These are phyloP conservation scores for Tanozyma kutaoensis DNA, from an alignment of 805 yeast genomes.

Conservation along the genomic window DNA sequence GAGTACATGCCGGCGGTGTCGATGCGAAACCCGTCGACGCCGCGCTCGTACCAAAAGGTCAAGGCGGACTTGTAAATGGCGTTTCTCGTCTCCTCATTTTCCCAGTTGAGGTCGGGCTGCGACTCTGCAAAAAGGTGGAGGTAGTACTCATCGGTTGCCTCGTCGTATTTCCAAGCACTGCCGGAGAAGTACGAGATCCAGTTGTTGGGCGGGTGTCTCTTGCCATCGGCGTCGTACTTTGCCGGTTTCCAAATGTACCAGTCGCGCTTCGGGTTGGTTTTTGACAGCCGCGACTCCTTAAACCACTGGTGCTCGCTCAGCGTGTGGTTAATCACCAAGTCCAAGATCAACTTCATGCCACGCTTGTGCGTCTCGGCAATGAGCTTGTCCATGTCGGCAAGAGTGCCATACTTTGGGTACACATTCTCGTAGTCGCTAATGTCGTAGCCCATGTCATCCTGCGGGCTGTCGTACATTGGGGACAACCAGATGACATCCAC, in stretches of 20 bases:
- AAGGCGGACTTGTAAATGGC: conserved; percentile 34
- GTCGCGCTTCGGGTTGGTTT: conserved; percentile 41
- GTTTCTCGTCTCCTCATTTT: conserved; percentile 25
- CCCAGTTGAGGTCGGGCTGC: conserved; percentile 57
- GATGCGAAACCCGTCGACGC: conserved; percentile 47
- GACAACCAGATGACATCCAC: conserved; percentile 42
- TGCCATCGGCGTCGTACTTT: conserved; percentile 31
- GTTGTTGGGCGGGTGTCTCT: conserved; percentile 42
- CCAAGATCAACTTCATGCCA: conserved; percentile 39
- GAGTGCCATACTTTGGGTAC: conserved; percentile 38
- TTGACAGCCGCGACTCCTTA: conserved; percentile 38
- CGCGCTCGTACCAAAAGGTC: conserved; percentile 40
- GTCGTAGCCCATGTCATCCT: conserved; percentile 53
- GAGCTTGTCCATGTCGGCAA: conserved; percentile 37
- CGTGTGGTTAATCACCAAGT: conserved; percentile 47
- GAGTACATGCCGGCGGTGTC: conserved; percentile 43
- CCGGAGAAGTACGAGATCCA: conserved; percentile 42
- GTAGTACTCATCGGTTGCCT: conserved; percentile 39
- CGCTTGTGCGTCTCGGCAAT: conserved; percentile 33
- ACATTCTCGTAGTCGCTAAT: conserved; percentile 40
- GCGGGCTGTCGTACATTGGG: conserved; percentile 47
- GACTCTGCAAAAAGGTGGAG: conserved; percentile 36
- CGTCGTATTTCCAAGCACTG: conserved; percentile 46
- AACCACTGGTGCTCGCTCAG: conserved; percentile 46
- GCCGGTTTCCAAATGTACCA: conserved; percentile 50